These are phyloP conservation scores for Amylocarpus encephaloides DNA, from an alignment of 2,329 filamentous ascomycete genomes.

Conservation along the genomic window DNA sequence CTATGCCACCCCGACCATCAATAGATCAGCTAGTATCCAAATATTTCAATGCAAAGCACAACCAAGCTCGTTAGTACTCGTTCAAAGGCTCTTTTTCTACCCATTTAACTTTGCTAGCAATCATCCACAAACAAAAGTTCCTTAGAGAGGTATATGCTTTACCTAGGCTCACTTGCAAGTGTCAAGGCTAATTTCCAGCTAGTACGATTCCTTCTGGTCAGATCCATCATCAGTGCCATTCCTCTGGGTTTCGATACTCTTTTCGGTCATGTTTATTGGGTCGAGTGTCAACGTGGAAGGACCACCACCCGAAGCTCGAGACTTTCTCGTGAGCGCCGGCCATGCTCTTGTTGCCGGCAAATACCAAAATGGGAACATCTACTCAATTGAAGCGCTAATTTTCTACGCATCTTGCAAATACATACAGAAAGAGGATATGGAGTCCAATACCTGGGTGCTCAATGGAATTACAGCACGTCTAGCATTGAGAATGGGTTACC, in stretches of 20 bases:
- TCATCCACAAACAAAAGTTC: slow-evolving; percentile 45
- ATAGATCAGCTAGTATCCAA: slow-evolving; percentile 44
- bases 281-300: background rate
- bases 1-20: slow-evolving; percentile 40
- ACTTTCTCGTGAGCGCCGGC: slow-evolving; percentile 41
- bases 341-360: slow-evolving; percentile 44
- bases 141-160: slow-evolving; percentile 32
- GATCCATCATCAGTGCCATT: slow-evolving; percentile 8
- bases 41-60: slow-evolving; percentile 45
- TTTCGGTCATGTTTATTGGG: slow-evolving; percentile 8
- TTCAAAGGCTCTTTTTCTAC: background rate
- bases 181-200: background rate
- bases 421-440: slow-evolving; percentile 41
- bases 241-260: slow-evolving; percentile 15
- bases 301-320: slow-evolving; percentile 33
- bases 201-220: slow-evolving; percentile 4
- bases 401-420: slow-evolving; percentile 47
- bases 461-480: slow-evolving; percentile 44
- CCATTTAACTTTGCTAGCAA: slow-evolving; percentile 34
- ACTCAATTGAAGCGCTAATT: slow-evolving; percentile 44
- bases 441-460: slow-evolving; percentile 48
- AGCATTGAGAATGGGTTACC: slow-evolving; percentile 51
- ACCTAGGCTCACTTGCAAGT: background rate
- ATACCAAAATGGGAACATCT: slow-evolving; percentile 42
- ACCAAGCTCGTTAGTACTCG: slow-evolving; percentile 26